Percentiles rank a stretch among this genome's conserved stretches.
Evolutionary conservation across 2,329 filamentous ascomycete genomes (phyloP).

Genomic region (Phoma sp.): DNA sequence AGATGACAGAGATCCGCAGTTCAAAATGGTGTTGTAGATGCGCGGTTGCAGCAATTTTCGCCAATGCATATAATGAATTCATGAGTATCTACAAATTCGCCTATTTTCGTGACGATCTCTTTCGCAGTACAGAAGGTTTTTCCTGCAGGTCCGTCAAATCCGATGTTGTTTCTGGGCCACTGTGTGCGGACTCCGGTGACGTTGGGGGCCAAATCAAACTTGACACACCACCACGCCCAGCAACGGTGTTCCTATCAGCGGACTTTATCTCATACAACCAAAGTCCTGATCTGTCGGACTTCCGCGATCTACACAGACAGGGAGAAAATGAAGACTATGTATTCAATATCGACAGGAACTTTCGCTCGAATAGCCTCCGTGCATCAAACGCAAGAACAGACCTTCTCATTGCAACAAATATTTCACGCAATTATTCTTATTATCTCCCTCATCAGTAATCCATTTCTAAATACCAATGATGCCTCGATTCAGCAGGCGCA

Average conservation of each 20-base stretch:
- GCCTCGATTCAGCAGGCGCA: constrained; percentile 2
- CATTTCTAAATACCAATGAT: neutral
- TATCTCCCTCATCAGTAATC: neutral
- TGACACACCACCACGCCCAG: neutral
- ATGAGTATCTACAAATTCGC: neutral
- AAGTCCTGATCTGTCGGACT: too few species aligned
- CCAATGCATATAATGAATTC: neutral
- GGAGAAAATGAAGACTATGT: too few species aligned
- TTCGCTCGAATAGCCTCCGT: too few species aligned
- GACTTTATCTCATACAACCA: too few species aligned
- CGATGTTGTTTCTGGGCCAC: neutral
- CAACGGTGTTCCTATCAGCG: too few species aligned
- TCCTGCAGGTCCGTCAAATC: neutral
- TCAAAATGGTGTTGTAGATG: constrained; percentile 64
- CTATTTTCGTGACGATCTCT: too few species aligned
- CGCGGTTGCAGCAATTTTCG: neutral
- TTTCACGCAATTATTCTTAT: too few species aligned
- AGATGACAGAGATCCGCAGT: constrained; percentile 70
- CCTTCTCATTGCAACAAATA: too few species aligned
- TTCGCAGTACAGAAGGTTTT: too few species aligned
- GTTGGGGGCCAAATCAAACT: neutral
- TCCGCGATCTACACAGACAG: too few species aligned
- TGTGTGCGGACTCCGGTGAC: neutral
- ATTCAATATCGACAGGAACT: too few species aligned
- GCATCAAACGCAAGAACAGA: too few species aligned